phyloP scores from a whole-genome alignment of 2,329 filamentous ascomycete genomes.

The Aspergillus proliferans region DNA sequence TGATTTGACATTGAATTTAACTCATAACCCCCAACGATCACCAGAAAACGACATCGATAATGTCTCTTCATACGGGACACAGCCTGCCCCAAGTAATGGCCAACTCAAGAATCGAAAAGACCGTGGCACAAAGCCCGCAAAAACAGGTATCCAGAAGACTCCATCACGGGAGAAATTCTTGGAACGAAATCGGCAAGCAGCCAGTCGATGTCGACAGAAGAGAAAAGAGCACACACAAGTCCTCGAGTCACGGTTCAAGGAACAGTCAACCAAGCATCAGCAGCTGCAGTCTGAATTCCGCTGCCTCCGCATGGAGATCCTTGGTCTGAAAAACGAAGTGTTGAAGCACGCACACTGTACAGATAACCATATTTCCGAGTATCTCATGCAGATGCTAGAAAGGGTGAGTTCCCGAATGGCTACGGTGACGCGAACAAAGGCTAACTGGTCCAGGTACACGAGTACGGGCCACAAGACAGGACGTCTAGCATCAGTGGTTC shows the following conservation, averaged over 20 bases:
- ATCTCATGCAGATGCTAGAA: conserved; percentile 33
- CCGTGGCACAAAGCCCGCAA: too few relatives aligned
- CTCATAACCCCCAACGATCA: conserved; percentile 21
- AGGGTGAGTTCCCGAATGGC: conserved; percentile 11
- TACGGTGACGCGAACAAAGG: too few relatives aligned
- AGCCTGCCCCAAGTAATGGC: too few relatives aligned
- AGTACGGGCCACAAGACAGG: too few relatives aligned
- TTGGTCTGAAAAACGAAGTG: conserved; percentile 36
- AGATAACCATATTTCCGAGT: conserved; percentile 30
- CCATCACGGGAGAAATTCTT: conserved; percentile 43
- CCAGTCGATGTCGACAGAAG: conserved; percentile 57
- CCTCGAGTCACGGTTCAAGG: conserved; percentile 40
- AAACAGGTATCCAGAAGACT: too few relatives aligned
- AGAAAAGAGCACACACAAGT: conserved; percentile 53
- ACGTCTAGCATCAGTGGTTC: too few relatives aligned
- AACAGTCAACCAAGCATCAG: conserved; percentile 29
- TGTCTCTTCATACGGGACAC: too few relatives aligned
- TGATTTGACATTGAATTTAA: conserved; percentile 18
- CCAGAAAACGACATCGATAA: conserved; percentile 17
- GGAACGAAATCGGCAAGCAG: conserved; percentile 54
- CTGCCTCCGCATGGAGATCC: conserved; percentile 30
- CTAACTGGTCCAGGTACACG: too few relatives aligned
- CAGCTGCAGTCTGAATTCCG: conserved; percentile 27
- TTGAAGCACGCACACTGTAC: conserved; percentile 34
- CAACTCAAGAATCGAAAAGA: too few relatives aligned